Evolutionary conservation across 148 eudicot genomes (phyloP).

Genomic region (Dysphania ambrosioides): DNA sequence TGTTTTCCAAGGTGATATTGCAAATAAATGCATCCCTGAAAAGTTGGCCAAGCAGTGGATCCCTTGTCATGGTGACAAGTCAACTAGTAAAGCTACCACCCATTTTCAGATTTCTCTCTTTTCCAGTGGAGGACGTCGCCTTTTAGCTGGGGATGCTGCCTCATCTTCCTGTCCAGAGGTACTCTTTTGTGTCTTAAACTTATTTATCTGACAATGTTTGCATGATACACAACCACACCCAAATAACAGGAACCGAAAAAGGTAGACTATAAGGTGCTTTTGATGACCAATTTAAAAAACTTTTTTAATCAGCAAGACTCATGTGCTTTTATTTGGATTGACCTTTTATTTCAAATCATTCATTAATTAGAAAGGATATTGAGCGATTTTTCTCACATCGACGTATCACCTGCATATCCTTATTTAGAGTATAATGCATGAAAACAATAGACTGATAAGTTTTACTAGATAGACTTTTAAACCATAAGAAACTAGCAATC

Average conservation of each 20-base stretch:
- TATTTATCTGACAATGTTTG: not conserved
- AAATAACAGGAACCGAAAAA: not conserved
- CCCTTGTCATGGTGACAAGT: constrained; percentile 21
- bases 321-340: not conserved
- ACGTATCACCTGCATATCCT: not conserved
- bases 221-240: not conserved
- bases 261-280: not conserved
- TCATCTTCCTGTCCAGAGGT: constrained; percentile 20
- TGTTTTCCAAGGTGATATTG: constrained; percentile 28
- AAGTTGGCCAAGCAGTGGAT: constrained; percentile 17
- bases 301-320: not conserved
- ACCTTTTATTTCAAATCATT: no score
- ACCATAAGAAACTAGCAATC: no score
- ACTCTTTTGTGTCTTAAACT: not conserved
- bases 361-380: not conserved
- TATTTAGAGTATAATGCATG: not conserved
- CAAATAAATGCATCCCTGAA: constrained; percentile 20
- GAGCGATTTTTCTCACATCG: not conserved
- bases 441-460: not conserved
- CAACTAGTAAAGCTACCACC: not conserved
- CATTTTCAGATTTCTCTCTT: constrained; percentile 8
- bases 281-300: not conserved
- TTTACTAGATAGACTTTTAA: no score
- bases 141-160: constrained; percentile 10
- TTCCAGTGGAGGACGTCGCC: constrained; percentile 12